Percentiles rank a stretch among this genome's conserved stretches.
Evolutionary conservation across 2,329 filamentous ascomycete genomes (phyloP).

Genomic region (Aspergillus latus): DNA sequence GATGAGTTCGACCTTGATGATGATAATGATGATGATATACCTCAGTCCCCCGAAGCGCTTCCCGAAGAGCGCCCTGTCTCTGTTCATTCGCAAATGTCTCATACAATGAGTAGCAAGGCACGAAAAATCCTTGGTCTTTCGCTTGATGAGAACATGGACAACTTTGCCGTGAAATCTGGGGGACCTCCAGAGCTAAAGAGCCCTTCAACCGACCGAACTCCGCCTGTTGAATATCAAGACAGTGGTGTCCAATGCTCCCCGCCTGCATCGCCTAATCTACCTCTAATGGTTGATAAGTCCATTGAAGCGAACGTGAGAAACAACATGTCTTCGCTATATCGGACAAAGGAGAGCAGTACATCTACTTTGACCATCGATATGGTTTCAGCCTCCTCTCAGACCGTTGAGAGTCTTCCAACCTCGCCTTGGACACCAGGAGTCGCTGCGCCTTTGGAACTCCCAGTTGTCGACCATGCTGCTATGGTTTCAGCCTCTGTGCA

Average conservation of each 20-base stretch:
- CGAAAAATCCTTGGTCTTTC: slow-evolving; percentile 48
- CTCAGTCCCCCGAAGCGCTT: slow-evolving; percentile 48
- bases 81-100: slow-evolving; percentile 39
- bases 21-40: slow-evolving; percentile 64
- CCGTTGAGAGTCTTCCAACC: slow-evolving; percentile 38
- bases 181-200: slow-evolving; percentile 34
- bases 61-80: slow-evolving; percentile 46
- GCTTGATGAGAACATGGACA: slow-evolving; percentile 31
- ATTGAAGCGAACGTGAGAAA: slow-evolving; percentile 3
- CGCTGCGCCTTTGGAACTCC: slow-evolving; percentile 20
- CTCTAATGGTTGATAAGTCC: slow-evolving; percentile 18
- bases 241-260: slow-evolving; percentile 81
- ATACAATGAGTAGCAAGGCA: slow-evolving; percentile 41
- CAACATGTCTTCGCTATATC: slow-evolving; percentile 7
- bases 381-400: slow-evolving; percentile 47
- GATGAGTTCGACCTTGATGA: slow-evolving; percentile 59
- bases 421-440: slow-evolving; percentile 38
- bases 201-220: slow-evolving; percentile 52
- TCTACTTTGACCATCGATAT: slow-evolving; percentile 36
- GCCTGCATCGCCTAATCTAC: slow-evolving; percentile 64
- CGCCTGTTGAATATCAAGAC: slow-evolving; percentile 63
- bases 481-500: slow-evolving; percentile 37
- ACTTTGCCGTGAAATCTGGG: slow-evolving; percentile 25
- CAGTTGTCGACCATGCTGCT: slow-evolving; percentile 13
- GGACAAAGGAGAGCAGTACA: slow-evolving; percentile 32